phyloP scores from a whole-genome alignment of 371 early-diverging fungal genomes.

The Basidiobolus meristosporus region DNA sequence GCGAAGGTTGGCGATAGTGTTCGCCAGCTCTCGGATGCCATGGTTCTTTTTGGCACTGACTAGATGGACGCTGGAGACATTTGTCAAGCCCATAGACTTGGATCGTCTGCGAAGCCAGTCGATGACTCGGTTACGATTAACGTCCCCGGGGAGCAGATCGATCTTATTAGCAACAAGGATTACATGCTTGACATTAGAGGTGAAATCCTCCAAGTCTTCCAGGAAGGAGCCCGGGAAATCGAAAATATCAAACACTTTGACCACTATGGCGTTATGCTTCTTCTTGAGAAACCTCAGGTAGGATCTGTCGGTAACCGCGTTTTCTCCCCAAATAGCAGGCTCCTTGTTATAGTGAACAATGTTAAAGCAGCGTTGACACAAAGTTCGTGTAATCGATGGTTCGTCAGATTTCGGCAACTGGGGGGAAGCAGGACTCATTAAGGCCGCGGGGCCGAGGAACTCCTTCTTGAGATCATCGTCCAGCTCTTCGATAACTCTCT shows the following conservation, averaged over 20 bases:
- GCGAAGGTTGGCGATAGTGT: slow-evolving; percentile 18
- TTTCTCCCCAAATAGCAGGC: slow-evolving; percentile 16
- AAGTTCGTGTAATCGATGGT: slow-evolving; percentile 7
- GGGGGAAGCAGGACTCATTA: background rate
- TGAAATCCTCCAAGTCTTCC: slow-evolving; percentile 9
- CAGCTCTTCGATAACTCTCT: slow-evolving; percentile 6
- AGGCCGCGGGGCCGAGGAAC: slow-evolving; percentile 10
- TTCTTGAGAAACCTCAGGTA: slow-evolving; percentile 31
- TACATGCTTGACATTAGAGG: slow-evolving; percentile 17
- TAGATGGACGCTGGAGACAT: slow-evolving; percentile 19
- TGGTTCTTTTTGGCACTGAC: slow-evolving; percentile 43
- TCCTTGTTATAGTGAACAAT: slow-evolving; percentile 22
- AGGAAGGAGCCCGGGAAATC: slow-evolving; percentile 40
- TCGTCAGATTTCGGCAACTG: background rate
- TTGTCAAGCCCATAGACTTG: slow-evolving; percentile 16
- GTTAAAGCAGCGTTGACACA: slow-evolving; percentile 42
- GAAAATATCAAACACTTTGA: slow-evolving; percentile 35
- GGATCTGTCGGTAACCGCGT: slow-evolving; percentile 26
- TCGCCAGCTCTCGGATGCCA: slow-evolving; percentile 24
- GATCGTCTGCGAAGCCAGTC: slow-evolving; percentile 26
- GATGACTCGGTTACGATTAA: slow-evolving; percentile 24
- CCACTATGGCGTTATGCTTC: slow-evolving; percentile 21
- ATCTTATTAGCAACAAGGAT: slow-evolving; percentile 44
- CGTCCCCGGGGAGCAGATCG: slow-evolving; percentile 35
- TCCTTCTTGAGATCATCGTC: slow-evolving; percentile 11